Evolutionary conservation across 805 yeast species (phyloP).

Genomic region (Candida rishiriensis): DNA sequence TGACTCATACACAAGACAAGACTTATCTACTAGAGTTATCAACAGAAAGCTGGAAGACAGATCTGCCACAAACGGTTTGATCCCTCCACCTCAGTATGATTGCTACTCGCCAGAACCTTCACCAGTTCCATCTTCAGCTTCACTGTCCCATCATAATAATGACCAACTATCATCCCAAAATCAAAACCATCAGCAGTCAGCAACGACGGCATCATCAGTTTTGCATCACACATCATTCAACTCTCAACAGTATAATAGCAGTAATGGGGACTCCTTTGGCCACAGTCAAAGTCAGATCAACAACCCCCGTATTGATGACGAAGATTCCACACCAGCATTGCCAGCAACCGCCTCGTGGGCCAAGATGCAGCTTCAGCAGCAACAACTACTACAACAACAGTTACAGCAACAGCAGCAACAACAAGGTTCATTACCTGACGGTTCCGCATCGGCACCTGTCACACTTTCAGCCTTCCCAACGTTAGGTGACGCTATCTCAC

Average conservation of each 20-base stretch:
- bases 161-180: constrained; percentile 1
- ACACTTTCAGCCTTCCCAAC: constrained; percentile 28
- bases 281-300: constrained; percentile 1
- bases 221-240: constrained; percentile 1
- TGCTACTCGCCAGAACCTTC: constrained; percentile 17
- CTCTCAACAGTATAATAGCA: background rate
- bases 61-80: constrained; percentile 32
- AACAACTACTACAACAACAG: constrained; percentile 31
- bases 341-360: constrained; percentile 76
- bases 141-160: constrained; percentile 3
- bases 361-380: constrained; percentile 17
- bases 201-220: background rate
- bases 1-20: constrained; percentile 90
- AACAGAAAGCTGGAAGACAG: constrained; percentile 44
- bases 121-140: constrained; percentile 6
- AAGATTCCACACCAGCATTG: constrained; percentile 31
- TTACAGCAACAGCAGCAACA: background rate
- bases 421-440: constrained; percentile 8
- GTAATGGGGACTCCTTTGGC: background rate
- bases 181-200: background rate
- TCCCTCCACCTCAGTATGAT: constrained; percentile 23
- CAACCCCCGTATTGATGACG: constrained; percentile 7
- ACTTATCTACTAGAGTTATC: constrained; percentile 71
- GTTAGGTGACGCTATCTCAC: constrained; percentile 21
- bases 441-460: constrained; percentile 7